phyloP scores from a whole-genome alignment of 768 basidiomycete species.

The Phlegmacium glaucopus region DNA sequence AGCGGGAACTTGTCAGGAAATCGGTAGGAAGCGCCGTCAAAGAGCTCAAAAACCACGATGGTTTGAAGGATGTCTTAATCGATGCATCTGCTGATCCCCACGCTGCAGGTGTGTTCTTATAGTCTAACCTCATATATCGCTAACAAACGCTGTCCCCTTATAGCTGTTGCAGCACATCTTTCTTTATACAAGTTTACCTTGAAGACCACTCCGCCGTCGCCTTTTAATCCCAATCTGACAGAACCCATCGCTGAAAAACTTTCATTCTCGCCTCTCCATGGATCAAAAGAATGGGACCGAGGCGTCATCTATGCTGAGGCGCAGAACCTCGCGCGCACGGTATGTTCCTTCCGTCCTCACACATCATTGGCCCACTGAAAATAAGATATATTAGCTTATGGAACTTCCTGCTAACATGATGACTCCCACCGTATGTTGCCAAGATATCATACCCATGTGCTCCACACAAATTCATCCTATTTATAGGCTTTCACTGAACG shows the following conservation, averaged over 20 bases:
- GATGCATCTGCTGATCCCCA: slow-evolving; percentile 70
- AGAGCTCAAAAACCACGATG: slow-evolving; percentile 58
- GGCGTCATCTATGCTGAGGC: slow-evolving; percentile 72
- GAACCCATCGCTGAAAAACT: slow-evolving; percentile 50
- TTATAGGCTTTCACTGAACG: slow-evolving; percentile 67
- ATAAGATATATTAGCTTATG: slow-evolving; percentile 50
- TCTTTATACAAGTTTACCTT: slow-evolving; percentile 74
- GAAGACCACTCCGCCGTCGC: slow-evolving; percentile 68
- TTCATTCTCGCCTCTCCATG: slow-evolving; percentile 40
- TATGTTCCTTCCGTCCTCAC: slow-evolving; percentile 25
- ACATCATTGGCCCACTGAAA: slow-evolving; percentile 3
- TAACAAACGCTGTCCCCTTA: background rate
- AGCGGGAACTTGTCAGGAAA: slow-evolving; percentile 66
- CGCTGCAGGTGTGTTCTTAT: slow-evolving; percentile 58
- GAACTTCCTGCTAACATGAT: slow-evolving; percentile 85
- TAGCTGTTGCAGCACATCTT: slow-evolving; percentile 77
- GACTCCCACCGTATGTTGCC: slow-evolving; percentile 66
- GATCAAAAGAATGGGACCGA: slow-evolving; percentile 63
- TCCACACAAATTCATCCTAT: background rate
- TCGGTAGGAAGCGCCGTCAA: slow-evolving; percentile 74
- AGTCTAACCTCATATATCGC: background rate
- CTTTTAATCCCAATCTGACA: slow-evolving; percentile 58
- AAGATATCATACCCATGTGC: background rate
- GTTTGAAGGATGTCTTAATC: slow-evolving; percentile 56
- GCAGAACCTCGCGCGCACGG: slow-evolving; percentile 80